These are phyloP conservation scores for Gnomoniopsis smithogilvyi DNA, from an alignment of 2,329 filamentous ascomycete genomes.

Conservation along the genomic window DNA sequence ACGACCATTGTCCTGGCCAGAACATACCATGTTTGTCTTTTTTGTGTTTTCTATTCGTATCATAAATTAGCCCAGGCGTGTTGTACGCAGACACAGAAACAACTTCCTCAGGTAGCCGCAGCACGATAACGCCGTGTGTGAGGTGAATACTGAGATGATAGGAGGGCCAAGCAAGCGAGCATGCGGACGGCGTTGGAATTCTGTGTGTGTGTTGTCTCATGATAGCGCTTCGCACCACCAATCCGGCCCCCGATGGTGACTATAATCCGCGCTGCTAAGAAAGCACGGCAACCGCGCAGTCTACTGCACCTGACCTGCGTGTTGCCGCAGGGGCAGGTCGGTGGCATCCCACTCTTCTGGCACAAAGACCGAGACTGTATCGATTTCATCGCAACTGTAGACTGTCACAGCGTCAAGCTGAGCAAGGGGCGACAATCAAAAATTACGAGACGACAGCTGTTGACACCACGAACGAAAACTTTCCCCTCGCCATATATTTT, in stretches of 20 bases:
- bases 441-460: not conserved
- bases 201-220: not conserved
- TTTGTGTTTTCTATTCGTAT: not conserved
- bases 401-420: not conserved
- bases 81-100: not conserved
- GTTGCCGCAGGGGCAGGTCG: not conserved
- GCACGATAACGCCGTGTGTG: not conserved
- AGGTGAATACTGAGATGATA: not conserved
- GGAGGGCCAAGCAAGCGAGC: not conserved
- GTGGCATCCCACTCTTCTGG: not conserved
- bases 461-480: not conserved
- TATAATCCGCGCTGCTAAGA: not conserved
- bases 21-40: not conserved
- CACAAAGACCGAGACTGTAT: not conserved
- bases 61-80: not conserved
- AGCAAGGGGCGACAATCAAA: not conserved
- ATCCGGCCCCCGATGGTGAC: too few relatives aligned
- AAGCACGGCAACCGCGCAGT: not conserved
- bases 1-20: not conserved
- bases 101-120: not conserved
- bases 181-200: not conserved
- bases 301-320: constrained; percentile 15
- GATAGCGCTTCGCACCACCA: not conserved
- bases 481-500: not conserved
- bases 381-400: not conserved